Conservation (phyloP, 2,329 filamentous ascomycete genomes). For the Trichoderma koningiopsis region DNA sequence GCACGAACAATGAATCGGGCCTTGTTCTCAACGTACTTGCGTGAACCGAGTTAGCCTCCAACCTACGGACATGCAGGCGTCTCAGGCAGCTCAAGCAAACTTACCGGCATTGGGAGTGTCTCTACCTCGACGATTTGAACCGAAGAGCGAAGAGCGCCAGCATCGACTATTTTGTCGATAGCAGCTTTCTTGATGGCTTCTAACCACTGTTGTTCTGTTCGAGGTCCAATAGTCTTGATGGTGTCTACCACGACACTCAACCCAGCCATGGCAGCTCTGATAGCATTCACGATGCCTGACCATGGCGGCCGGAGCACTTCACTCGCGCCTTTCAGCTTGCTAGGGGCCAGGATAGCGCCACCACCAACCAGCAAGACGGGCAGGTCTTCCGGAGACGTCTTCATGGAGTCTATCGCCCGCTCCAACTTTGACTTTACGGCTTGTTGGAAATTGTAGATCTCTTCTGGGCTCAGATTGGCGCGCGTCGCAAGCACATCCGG, state of each 20-base stretch:
- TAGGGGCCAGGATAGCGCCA: background rate
- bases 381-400: background rate
- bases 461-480: background rate
- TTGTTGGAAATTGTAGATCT: background rate
- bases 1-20: background rate
- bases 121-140: background rate
- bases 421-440: background rate
- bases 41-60: too few species aligned
- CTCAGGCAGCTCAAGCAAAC: too few species aligned
- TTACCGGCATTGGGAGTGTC: background rate
- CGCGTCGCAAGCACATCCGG: background rate
- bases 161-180: background rate
- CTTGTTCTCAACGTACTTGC: background rate
- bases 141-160: background rate
- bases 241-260: background rate
- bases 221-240: background rate
- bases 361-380: background rate
- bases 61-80: too few species aligned
- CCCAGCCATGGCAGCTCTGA: background rate
- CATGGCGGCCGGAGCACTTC: background rate
- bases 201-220: background rate
- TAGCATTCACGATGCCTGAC: background rate
- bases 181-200: background rate
- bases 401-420: background rate
- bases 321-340: background rate